These are phyloP conservation scores for Ramaria sp. DNA, from an alignment of 768 basidiomycete species.

Conservation along the genomic window DNA sequence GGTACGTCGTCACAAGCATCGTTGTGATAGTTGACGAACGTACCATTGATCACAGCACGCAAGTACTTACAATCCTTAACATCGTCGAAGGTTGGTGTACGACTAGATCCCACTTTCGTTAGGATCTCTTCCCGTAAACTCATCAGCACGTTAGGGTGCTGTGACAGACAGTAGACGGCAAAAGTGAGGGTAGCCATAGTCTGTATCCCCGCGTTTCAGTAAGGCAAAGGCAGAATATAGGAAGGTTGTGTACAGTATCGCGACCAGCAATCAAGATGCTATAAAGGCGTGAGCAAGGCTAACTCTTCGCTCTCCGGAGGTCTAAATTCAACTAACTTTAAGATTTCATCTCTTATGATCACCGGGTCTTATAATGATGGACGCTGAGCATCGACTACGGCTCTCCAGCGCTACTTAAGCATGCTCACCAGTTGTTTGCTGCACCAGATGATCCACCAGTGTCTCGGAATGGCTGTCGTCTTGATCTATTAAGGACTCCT, in stretches of 20 bases:
- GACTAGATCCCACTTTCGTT: conserved; percentile 35
- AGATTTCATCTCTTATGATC: conserved; percentile 14
- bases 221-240: conserved; percentile 7
- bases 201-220: not conserved
- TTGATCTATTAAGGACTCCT: conserved; percentile 4
- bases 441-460: conserved; percentile 30
- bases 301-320: not conserved
- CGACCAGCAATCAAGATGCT: conserved; percentile 17
- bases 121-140: conserved; percentile 50
- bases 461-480: conserved; percentile 24
- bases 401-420: not conserved
- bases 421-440: conserved; percentile 26
- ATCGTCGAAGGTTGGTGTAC: conserved; percentile 43
- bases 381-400: not conserved
- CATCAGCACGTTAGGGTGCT: conserved; percentile 35
- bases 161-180: conserved; percentile 36
- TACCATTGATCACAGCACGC: conserved; percentile 56
- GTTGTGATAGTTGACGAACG: conserved; percentile 5
- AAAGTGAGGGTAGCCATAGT: conserved; percentile 27
- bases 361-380: not conserved
- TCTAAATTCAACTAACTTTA: conserved; percentile 7
- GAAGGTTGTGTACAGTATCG: conserved; percentile 12
- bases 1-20: not conserved
- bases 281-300: not conserved
- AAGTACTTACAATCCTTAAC: conserved; percentile 55